Evolutionary conservation across 2,329 filamentous ascomycete species (phyloP).

Genomic region (Tolypocladium paradoxum): DNA sequence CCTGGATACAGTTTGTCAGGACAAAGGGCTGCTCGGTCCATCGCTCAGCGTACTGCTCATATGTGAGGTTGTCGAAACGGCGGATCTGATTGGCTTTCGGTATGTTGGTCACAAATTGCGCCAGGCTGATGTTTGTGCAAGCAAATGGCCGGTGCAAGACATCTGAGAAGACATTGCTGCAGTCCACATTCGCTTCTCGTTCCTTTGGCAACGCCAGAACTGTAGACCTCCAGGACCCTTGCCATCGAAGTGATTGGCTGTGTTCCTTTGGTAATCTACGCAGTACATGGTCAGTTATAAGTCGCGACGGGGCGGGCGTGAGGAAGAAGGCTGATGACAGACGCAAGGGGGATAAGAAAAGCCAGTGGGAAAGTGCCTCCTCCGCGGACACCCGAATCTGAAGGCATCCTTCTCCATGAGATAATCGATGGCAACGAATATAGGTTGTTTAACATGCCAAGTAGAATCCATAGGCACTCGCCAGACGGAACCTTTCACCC

Average conservation of each 20-base stretch:
- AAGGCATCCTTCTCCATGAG: no score
- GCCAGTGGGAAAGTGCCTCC: no score
- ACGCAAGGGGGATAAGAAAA: no score
- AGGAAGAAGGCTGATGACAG: no score
- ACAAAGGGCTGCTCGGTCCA: slow-evolving; percentile 84
- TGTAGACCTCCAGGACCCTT: slow-evolving; percentile 75
- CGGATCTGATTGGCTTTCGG: slow-evolving; percentile 63
- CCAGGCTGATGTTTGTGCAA: slow-evolving; percentile 65
- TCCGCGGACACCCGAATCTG: no score
- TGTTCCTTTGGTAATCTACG: slow-evolving; percentile 19
- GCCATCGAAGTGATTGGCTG: slow-evolving; percentile 44
- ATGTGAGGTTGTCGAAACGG: slow-evolving; percentile 56
- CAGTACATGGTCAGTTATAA: slow-evolving; percentile 5
- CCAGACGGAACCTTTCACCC: not conserved
- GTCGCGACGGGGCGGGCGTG: not conserved
- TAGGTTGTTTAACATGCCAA: not conserved
- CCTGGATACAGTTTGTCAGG: slow-evolving; percentile 66
- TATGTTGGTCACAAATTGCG: slow-evolving; percentile 58
- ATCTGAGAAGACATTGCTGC: slow-evolving; percentile 77
- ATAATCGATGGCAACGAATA: no score
- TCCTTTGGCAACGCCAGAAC: slow-evolving; percentile 47
- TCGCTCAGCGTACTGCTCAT: slow-evolving; percentile 59
- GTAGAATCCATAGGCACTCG: not conserved
- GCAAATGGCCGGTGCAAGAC: slow-evolving; percentile 82
- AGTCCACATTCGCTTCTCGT: slow-evolving; percentile 51